phyloP scores from a whole-genome alignment of 2,329 filamentous ascomycete species.

The Xylariaceae sp. region DNA sequence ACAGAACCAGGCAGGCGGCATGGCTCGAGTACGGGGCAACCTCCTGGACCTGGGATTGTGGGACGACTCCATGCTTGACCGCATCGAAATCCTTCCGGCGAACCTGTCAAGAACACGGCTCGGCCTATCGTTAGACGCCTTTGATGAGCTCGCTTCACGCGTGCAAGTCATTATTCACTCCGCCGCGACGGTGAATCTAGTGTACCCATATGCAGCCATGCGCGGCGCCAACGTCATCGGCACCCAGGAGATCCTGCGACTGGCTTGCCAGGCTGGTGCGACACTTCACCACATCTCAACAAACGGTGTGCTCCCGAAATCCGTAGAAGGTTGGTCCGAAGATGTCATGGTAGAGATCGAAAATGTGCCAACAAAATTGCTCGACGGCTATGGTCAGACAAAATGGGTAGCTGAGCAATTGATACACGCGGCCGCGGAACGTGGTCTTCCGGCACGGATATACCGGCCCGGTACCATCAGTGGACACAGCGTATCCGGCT shows the following conservation, averaged over 20 bases:
- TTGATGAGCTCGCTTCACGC: conserved; percentile 58
- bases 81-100: conserved; percentile 68
- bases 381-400: conserved; percentile 72
- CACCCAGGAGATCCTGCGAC: conserved; percentile 67
- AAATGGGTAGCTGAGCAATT: conserved; percentile 79
- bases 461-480: conserved; percentile 73
- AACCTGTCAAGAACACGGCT: conserved; percentile 65
- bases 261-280: conserved; percentile 61
- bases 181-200: conserved; percentile 72
- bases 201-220: conserved; percentile 75
- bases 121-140: conserved; percentile 60
- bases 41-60: conserved; percentile 73
- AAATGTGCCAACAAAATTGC: conserved; percentile 62
- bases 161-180: conserved; percentile 73
- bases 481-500: conserved; percentile 68
- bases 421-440: conserved; percentile 61
- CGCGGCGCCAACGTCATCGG: conserved; percentile 71
- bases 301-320: conserved; percentile 71
- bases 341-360: conserved; percentile 61
- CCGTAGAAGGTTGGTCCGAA: conserved; percentile 65
- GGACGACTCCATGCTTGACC: conserved; percentile 71
- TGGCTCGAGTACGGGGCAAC: conserved; percentile 69
- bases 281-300: conserved; percentile 76
- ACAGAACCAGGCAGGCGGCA: conserved; percentile 55
- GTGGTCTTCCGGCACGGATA: conserved; percentile 65